These are phyloP conservation scores for Sphaerulina musiva DNA, from an alignment of 2,329 filamentous ascomycete genomes.

Conservation along the genomic window DNA sequence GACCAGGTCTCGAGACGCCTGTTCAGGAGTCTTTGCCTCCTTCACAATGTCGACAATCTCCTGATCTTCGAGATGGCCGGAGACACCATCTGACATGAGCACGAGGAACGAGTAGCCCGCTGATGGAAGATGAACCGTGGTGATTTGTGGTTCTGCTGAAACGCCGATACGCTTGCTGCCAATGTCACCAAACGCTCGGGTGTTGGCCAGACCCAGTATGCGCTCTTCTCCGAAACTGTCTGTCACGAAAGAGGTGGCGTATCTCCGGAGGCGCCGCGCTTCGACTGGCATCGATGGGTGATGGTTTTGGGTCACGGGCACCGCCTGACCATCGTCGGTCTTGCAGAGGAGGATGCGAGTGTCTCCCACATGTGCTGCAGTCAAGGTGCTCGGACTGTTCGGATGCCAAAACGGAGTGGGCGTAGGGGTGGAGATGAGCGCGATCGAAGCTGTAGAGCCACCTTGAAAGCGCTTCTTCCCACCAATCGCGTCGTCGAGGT, in stretches of 20 bases:
- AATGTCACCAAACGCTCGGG: constrained; percentile 89
- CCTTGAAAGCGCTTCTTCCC: constrained; percentile 75
- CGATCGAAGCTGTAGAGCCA: constrained; percentile 85
- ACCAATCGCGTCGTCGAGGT: constrained; percentile 58
- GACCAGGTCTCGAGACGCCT: constrained; percentile 72
- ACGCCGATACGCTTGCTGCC: constrained; percentile 86
- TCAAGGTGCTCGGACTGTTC: constrained; percentile 69
- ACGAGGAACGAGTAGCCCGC: constrained; percentile 87
- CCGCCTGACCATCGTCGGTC: constrained; percentile 70
- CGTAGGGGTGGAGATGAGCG: constrained; percentile 84
- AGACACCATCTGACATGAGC: constrained; percentile 82
- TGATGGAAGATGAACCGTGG: constrained; percentile 67
- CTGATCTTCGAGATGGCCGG: constrained; percentile 78
- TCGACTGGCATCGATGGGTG: constrained; percentile 85
- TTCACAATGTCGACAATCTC: constrained; percentile 96
- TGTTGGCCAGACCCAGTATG: constrained; percentile 88
- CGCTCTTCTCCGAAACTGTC: constrained; percentile 97
- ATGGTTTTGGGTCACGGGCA: constrained; percentile 82
- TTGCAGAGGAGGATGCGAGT: constrained; percentile 86
- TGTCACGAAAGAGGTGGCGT: constrained; percentile 78
- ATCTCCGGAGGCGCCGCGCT: constrained; percentile 73
- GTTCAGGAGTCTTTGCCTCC: constrained; percentile 83
- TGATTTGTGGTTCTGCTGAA: constrained; percentile 85
- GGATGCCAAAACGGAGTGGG: constrained; percentile 95
- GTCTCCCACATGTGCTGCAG: constrained; percentile 89